These are phyloP conservation scores for Xylaria sp. DNA, from an alignment of 495 filamentous ascomycete species.

Conservation along the genomic window DNA sequence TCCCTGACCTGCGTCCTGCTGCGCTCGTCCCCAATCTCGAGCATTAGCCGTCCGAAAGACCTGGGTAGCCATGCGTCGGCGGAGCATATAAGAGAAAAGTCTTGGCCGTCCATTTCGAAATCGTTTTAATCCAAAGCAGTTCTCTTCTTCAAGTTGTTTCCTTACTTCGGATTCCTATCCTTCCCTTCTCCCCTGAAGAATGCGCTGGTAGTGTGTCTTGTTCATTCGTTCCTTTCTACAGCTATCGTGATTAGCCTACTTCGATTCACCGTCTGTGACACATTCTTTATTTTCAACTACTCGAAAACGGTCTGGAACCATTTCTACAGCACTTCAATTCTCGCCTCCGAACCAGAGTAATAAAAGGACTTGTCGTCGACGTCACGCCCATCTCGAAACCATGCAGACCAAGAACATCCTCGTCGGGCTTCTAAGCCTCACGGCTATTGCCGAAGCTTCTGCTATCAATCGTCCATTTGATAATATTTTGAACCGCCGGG, in stretches of 20 bases:
- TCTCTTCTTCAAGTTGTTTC: constrained; percentile 36
- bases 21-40: constrained; percentile 37
- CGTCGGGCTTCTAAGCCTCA: constrained; percentile 51
- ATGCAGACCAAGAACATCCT: constrained; percentile 56
- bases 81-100: constrained; percentile 50
- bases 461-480: constrained; percentile 46
- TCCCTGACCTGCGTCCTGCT: constrained; percentile 31
- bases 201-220: constrained; percentile 56
- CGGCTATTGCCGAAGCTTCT: constrained; percentile 50
- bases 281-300: constrained; percentile 44
- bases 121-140: constrained; percentile 29
- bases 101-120: constrained; percentile 43
- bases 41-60: constrained; percentile 39
- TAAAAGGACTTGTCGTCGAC: constrained; percentile 30
- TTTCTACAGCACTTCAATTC: constrained; percentile 42
- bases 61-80: constrained; percentile 40
- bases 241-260: constrained; percentile 46
- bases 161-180: constrained; percentile 38
- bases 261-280: constrained; percentile 51
- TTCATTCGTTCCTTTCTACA: constrained; percentile 56
- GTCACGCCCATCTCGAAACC: constrained; percentile 33
- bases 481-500: constrained; percentile 38
- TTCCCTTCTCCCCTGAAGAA: constrained; percentile 42
- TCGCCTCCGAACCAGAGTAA: constrained; percentile 28
- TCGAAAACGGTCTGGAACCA: constrained; percentile 60